Evolutionary conservation across 208 protist species (phyloP), one percentile per base, ranked within the genome.

Genomic region (Wallacemonas sp.): DNA sequence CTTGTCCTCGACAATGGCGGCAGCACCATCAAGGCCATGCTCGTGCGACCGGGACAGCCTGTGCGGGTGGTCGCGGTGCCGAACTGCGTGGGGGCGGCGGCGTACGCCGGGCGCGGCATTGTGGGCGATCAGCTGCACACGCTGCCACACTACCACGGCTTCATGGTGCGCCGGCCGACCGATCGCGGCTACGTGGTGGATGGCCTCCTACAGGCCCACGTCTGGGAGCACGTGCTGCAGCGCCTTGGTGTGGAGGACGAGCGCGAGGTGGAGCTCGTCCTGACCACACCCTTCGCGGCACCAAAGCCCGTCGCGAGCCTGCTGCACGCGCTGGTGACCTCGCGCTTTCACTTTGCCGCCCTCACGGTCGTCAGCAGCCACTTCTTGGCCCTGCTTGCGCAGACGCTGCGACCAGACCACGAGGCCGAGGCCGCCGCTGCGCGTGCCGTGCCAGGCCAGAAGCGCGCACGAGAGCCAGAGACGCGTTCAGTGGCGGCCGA

Each of bases 1-100:
- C 72, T 95, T 3, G 76, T 95, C 50, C 71, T 95, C 32, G 89
- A 95, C 71, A 95, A 92, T 65, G 89, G 89, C 8, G 89, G 86
- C 8, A 77, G 87, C 67, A 74, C 54, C 62, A 63, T 95, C 42
- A 95, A 95, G 74, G 83, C 82, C 8, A 76, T 95, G 25, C 67
- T 2, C 20, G 25, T n/a, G 46, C 42, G 14, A 22, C 55, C 46
- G 5, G 46, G 39, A 70, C 72, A 25, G 72, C 49, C 31, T 64
- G 63, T 44, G 50, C 57, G 55, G 2, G 61, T 74, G 12, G 55
- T 80, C 11, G 46, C 73, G 26, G 44, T 95, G 12, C 86, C 89
- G 12, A 91, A 95, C 67, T 86, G 82, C 50, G 77, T 91, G 32
- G 89, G 89, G 2, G 83, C 86, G 11, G 74, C 86, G 1, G 57